Conservation (phyloP, 768 basidiomycete species). For the Rhodosporidiobolus odoratus region DNA sequence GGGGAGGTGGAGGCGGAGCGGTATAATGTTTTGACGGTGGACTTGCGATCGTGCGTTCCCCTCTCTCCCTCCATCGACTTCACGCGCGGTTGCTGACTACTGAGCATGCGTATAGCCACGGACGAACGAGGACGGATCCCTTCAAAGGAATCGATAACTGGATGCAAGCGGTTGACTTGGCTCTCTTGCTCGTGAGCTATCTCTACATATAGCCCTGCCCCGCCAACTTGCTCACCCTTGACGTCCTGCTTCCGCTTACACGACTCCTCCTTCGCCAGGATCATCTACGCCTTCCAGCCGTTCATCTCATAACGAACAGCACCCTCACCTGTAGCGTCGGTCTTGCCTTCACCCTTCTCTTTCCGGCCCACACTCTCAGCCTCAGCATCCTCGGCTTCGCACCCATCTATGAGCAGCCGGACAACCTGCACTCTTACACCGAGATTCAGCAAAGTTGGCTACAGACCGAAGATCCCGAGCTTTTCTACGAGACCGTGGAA, state of each 20-base stretch:
- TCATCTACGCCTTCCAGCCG: too few relatives aligned
- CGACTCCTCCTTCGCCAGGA: neutral
- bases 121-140: neutral
- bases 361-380: neutral
- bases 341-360: neutral
- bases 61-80: neutral
- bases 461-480: neutral
- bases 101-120: neutral
- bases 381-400: neutral
- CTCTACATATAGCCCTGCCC: neutral
- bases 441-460: neutral
- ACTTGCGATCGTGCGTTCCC: neutral
- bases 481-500: neutral
- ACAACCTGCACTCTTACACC: neutral
- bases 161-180: neutral
- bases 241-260: neutral
- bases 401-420: neutral
- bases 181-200: neutral
- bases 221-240: neutral
- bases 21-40: neutral
- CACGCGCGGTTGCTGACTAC: neutral
- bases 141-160: neutral
- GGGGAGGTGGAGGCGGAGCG: neutral
- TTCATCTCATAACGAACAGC: neutral
- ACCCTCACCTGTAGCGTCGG: neutral